These are phyloP conservation scores for Cryphonectria radicalis DNA, from an alignment of 2,329 filamentous ascomycete genomes.

Conservation along the genomic window DNA sequence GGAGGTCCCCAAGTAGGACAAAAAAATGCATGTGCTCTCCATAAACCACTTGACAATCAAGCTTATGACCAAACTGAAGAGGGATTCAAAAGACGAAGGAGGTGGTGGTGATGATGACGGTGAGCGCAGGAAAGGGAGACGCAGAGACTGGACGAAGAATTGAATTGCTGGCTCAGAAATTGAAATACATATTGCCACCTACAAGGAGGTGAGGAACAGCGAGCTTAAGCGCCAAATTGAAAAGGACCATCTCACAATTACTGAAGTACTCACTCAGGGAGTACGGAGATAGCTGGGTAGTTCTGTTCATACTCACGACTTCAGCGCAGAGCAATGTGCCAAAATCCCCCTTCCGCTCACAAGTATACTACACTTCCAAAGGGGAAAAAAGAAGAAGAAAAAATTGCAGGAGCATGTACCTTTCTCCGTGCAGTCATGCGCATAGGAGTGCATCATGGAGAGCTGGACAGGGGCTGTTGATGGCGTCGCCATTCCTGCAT, in stretches of 20 bases:
- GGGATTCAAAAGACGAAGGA: background rate
- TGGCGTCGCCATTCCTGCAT: conserved; percentile 8
- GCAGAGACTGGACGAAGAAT: background rate
- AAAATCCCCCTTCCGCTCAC: background rate
- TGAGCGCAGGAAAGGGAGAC: background rate
- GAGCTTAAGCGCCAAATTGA: background rate
- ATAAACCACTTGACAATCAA: background rate
- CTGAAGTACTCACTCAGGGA: too few species aligned
- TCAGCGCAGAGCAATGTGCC: background rate
- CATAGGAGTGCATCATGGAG: background rate
- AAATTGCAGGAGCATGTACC: background rate
- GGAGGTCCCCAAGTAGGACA: background rate
- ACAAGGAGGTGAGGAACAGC: background rate
- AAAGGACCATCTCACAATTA: background rate
- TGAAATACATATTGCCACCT: too few species aligned
- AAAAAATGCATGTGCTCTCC: background rate
- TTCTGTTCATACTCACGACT: background rate
- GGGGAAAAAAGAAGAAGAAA: too few species aligned
- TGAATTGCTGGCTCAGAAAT: background rate
- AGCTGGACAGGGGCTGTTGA: background rate
- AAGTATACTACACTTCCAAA: too few species aligned
- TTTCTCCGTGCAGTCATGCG: background rate
- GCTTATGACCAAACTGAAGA: background rate
- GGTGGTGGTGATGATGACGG: background rate
- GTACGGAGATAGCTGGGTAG: background rate